Conservation (phyloP, 192 early-diverging fungal genomes). For the Paraglomus occultum region DNA sequence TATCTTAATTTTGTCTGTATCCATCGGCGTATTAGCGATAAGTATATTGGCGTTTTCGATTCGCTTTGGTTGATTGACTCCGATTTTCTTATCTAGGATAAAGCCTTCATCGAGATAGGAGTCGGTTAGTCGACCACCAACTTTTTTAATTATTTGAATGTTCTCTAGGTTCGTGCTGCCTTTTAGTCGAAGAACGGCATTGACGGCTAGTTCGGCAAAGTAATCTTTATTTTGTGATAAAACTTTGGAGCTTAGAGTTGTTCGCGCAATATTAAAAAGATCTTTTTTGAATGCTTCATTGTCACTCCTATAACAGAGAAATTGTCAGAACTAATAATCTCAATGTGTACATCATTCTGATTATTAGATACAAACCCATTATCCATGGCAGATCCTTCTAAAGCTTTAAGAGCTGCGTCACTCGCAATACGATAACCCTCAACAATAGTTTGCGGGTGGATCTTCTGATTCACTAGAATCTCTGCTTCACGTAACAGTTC, state of each 20-base stretch:
- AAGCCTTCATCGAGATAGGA: conserved; percentile 97
- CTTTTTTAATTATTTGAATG: conserved; percentile 99
- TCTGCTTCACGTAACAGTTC: conserved; percentile 95
- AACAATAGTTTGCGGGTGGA: conserved; percentile 97
- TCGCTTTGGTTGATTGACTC: conserved; percentile 95
- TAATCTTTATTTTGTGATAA: conserved; percentile 94
- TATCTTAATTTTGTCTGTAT: conserved; percentile 99
- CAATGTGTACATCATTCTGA: conserved; percentile 3
- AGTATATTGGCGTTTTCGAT: conserved; percentile 96
- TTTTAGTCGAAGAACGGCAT: conserved; percentile 94
- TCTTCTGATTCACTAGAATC: conserved; percentile 86
- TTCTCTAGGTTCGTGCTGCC: conserved; percentile 96
- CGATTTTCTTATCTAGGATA: conserved; percentile 98
- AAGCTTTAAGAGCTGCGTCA: conserved; percentile 75
- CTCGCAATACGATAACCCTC: conserved; percentile 93
- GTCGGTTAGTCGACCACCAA: conserved; percentile 90
- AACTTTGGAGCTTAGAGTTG: conserved; percentile 96
- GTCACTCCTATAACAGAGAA: conserved; percentile 57
- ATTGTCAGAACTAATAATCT: not conserved
- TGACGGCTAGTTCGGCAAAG: conserved; percentile 93
- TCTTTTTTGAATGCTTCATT: conserved; percentile 78
- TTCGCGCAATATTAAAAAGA: conserved; percentile 95
- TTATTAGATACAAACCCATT: conserved; percentile 29
- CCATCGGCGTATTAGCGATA: conserved; percentile 99
- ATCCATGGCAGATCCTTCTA: conserved; percentile 80